A percentile compares a stretch with the other conserved stretches of the same genome.
These are phyloP conservation scores for Exsudoporus frostii DNA, from an alignment of 768 basidiomycete genomes.

Conservation along the genomic window DNA sequence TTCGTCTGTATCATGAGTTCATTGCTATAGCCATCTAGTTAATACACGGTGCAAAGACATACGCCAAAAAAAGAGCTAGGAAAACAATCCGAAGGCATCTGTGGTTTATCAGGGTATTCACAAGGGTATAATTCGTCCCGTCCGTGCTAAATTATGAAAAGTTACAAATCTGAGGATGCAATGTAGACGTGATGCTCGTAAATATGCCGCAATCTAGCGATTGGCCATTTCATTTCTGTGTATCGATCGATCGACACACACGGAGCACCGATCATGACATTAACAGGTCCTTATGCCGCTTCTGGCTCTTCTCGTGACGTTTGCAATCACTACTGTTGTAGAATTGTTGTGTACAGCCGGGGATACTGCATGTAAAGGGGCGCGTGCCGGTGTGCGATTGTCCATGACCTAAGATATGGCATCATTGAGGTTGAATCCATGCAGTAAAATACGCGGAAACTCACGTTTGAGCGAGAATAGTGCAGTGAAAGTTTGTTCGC, in stretches of 20 bases:
- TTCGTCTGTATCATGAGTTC: neutral
- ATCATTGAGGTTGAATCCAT: neutral
- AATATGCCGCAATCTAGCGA: constrained; percentile 3
- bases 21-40: constrained; percentile 4
- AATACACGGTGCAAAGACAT: constrained; percentile 8
- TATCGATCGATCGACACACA: constrained; percentile 24
- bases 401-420: constrained; percentile 21
- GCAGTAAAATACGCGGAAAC: neutral
- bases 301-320: constrained; percentile 33
- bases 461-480: constrained; percentile 33
- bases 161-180: constrained; percentile 3
- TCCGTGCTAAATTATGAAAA: constrained; percentile 3
- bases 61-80: neutral
- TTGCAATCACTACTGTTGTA: constrained; percentile 34
- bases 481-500: constrained; percentile 29
- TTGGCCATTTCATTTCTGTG: constrained; percentile 4
- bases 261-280: constrained; percentile 11
- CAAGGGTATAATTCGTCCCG: constrained; percentile 21
- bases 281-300: constrained; percentile 26
- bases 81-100: constrained; percentile 9
- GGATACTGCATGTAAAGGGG: constrained; percentile 23
- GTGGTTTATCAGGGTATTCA: constrained; percentile 17
- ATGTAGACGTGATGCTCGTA: constrained; percentile 2
- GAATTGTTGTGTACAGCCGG: constrained; percentile 28
- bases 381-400: constrained; percentile 30